Base-by-base conservation (phyloP, 208 protist genomes). In the Entamoeba moshkovskii region DNA sequence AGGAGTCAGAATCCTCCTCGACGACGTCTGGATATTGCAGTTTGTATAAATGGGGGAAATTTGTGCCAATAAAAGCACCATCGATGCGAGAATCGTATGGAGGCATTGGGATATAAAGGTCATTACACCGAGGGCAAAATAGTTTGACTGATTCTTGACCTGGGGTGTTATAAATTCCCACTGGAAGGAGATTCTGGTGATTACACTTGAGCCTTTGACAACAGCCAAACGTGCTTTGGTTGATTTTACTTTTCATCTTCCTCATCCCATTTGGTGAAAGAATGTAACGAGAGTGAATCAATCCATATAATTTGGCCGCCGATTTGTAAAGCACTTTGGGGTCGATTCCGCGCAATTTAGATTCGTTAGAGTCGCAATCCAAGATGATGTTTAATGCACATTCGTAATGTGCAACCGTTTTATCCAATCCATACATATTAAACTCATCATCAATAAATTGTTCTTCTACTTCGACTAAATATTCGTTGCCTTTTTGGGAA, bases 201-300 rank as follows among this genome's bases (percentile, higher is more conserved):
- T 94, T 29, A 93, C 95, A 95, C 11, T 93, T 48, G 3, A 93
- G 52, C 4, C 94, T 66, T 18, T 93, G 66, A 93, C 95, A 95
- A 47, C 46, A 16, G 5, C 95, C 95, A 91, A 95, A 95, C 45
- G 94, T 45, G 22, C 38, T 45, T 49, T 93, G n/a, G 45, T 92
- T 42, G 52, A 94, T 93, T 48, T 95, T 95, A 6, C 94, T 44
- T 11, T 22, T 25, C 94, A 94, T 94, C 33, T 46, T 18, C 44
- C 33, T 44, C 59, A 95, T 48, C 16, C 94, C 95, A 33, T 94
- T 38, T n/a, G 59, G 93, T 2, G 94, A 94, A 13, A 94, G 52
- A 33, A 95, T 95, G 48, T 93, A 95, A n/a, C 95, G 94, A 38
- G 92, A 92, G 73, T 95, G 95, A 66, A 95, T 94, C 1, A 95